These are phyloP conservation scores for Citrus trifoliata DNA, from an alignment of 345 rosid species.

Conservation along the genomic window DNA sequence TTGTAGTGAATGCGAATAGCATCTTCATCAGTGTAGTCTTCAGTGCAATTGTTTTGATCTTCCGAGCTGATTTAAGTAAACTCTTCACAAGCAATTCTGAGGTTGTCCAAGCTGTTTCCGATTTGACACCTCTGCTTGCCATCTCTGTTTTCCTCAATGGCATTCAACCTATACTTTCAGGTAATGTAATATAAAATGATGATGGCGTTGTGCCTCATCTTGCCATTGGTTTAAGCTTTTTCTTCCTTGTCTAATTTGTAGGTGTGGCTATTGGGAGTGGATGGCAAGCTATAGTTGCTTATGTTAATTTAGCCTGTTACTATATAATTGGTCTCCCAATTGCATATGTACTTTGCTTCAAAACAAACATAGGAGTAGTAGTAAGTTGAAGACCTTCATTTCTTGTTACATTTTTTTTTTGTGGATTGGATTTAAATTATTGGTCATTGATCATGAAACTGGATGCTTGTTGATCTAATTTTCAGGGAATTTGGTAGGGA, in stretches of 20 bases:
- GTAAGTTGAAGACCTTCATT: slow-evolving; percentile 35
- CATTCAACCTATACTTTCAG: slow-evolving; percentile 92
- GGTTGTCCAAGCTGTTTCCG: slow-evolving; percentile 55
- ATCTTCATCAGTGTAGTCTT: slow-evolving; percentile 56
- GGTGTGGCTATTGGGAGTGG: slow-evolving; percentile 99
- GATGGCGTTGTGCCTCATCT: background rate
- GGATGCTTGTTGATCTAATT: slow-evolving; percentile 3
- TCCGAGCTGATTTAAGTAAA: slow-evolving; percentile 54
- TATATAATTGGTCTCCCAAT: slow-evolving; percentile 86
- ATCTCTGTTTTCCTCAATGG: slow-evolving; percentile 81
- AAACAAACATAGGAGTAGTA: slow-evolving; percentile 68
- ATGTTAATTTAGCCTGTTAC: slow-evolving; percentile 69
- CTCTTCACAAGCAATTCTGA: slow-evolving; percentile 60
- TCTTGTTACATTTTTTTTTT: background rate
- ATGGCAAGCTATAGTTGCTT: slow-evolving; percentile 93
- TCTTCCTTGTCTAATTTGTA: background rate
- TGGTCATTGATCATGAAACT: background rate
- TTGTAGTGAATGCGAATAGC: slow-evolving; percentile 62
- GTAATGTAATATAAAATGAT: slow-evolving; percentile 12
- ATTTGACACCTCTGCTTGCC: slow-evolving; percentile 70
- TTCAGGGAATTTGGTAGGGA: slow-evolving; percentile 76
- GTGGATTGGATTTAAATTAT: background rate
- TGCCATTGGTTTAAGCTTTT: background rate
- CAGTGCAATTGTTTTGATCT: slow-evolving; percentile 44
- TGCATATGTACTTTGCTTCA: slow-evolving; percentile 84